Base-by-base conservation (phyloP, 1,139 yeast genomes). In the Yamadazyma siamensis region DNA sequence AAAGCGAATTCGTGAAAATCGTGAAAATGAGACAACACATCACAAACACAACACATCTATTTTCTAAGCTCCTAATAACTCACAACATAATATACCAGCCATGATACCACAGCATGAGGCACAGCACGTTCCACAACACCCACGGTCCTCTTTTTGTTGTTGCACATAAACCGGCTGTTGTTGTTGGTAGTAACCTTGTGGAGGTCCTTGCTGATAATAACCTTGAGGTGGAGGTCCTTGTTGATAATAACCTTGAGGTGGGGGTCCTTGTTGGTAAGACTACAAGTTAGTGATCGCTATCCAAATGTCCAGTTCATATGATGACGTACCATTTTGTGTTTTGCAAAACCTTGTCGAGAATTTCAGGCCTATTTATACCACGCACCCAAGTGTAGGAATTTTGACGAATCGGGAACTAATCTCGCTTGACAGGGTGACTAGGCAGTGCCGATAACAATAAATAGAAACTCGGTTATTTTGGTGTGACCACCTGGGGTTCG, bases 151-250 rank as follows among this genome's bases (percentile, higher is more conserved):
- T 16, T 61, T 65, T 34, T 54, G 59, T 46, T 62, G 71, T 50
- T 62, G 69, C 13, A 59, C 65, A 34, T 62, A 61, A 58, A 61
- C 53, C 23, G 69, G 70, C 39, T 63, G 71, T 34, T 52, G 70
- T 46, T 60, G 70, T 46, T 59, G 67, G 42, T 58, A 53, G 35
- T 53, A 49, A 38, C 49, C 49, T 41, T 41, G 64, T 28, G 61
- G 61, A 26, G 57, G 60, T 13, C 28, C 33, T 19, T 30, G 33
- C 22, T 36, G 65, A 29, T 50, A 47, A 40, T 51, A 50, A 18
- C 57, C 56, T 25, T 44, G 56, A 36, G 41, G 63, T 28, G 60
- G 61, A 27, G 57, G 61, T 9, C 58, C 58, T 40, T 54, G 59
- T 43, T 57, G 63, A 36, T 56, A 55, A 38, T 58, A 58, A 35